Evolutionary conservation across 345 rosid genomes (phyloP).

Genomic region (Geranium rotundifolium): DNA sequence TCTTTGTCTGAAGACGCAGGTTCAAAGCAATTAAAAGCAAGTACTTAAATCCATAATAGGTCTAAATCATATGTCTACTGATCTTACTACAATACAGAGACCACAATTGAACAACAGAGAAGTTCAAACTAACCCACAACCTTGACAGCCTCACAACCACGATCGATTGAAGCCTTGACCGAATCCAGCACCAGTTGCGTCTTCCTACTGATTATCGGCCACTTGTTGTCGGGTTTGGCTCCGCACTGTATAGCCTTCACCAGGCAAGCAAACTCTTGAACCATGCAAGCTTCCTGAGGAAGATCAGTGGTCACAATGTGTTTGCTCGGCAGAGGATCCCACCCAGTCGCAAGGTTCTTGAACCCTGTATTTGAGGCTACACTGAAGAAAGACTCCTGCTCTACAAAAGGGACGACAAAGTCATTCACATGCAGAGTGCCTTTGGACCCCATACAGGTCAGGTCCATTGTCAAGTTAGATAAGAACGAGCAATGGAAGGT

Average conservation of each 20-base stretch:
- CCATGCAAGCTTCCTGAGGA: constrained; percentile 79
- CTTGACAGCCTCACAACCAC: constrained; percentile 37
- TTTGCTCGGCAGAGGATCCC: constrained; percentile 29
- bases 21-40: no score
- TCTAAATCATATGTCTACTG: no score
- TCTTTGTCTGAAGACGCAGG: no score
- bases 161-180: constrained; percentile 48
- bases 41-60: no score
- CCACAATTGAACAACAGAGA: no score
- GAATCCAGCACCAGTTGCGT: constrained; percentile 65
- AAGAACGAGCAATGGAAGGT: constrained; percentile 69
- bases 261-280: constrained; percentile 57
- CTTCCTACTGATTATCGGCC: constrained; percentile 59
- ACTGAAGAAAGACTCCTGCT: constrained; percentile 44
- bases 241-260: constrained; percentile 46
- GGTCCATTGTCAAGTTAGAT: constrained; percentile 55
- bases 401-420: constrained; percentile 50
- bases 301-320: constrained; percentile 34
- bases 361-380: constrained; percentile 35
- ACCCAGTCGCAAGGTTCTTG: constrained; percentile 35
- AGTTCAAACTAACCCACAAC: neutral
- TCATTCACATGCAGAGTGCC: constrained; percentile 59
- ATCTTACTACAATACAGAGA: no score
- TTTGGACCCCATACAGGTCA: constrained; percentile 58
- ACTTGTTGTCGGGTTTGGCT: constrained; percentile 47